phyloP scores from a whole-genome alignment of 331 rosid species.

The Malus hybrid region DNA sequence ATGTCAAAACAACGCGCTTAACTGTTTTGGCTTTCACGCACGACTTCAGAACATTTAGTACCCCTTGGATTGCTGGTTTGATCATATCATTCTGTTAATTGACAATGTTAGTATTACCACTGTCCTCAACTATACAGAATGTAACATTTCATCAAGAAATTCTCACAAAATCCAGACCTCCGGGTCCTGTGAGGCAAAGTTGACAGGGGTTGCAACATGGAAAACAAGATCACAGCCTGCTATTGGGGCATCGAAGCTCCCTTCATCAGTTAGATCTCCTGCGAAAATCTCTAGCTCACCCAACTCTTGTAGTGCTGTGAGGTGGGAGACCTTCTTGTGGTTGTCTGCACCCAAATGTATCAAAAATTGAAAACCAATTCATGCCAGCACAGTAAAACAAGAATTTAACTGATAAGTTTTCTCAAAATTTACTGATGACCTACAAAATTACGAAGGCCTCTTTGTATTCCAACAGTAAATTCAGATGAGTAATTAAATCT shows the following conservation, averaged over 20 bases:
- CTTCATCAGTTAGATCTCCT: slow-evolving; percentile 60
- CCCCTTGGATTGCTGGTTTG: slow-evolving; percentile 75
- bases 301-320: slow-evolving; percentile 34
- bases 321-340: slow-evolving; percentile 54
- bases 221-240: slow-evolving; percentile 70
- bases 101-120: not conserved
- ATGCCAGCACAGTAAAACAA: not conserved
- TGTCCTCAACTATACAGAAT: not conserved
- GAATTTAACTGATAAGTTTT: not conserved
- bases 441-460: not conserved
- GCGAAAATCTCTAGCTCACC: slow-evolving; percentile 51
- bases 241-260: slow-evolving; percentile 57
- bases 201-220: slow-evolving; percentile 76
- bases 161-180: slow-evolving; percentile 38
- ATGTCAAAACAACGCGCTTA: slow-evolving; percentile 67
- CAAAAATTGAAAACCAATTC: not conserved
- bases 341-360: slow-evolving; percentile 34
- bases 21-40: slow-evolving; percentile 56
- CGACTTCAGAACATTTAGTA: slow-evolving; percentile 56
- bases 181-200: slow-evolving; percentile 75
- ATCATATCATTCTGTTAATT: slow-evolving; percentile 67
- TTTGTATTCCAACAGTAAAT: not conserved
- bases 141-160: not conserved
- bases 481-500: not conserved
- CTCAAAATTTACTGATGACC: not conserved